Conservation (phyloP, 2,329 filamentous ascomycete species). For the Endoconidiophora polonica region DNA sequence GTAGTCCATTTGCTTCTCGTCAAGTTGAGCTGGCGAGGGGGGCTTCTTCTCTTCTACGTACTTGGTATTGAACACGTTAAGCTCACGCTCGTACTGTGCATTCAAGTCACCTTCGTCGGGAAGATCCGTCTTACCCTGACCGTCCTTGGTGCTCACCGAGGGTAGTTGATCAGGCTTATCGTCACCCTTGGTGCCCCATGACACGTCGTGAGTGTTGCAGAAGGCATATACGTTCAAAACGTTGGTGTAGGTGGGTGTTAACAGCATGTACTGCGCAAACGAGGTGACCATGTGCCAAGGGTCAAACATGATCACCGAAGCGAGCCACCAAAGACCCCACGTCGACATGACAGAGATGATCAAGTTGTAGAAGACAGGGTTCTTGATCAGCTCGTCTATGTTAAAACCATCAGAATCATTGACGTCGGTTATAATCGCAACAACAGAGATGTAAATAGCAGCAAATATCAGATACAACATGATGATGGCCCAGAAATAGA, state of each 20-base stretch:
- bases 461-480: constrained; percentile 96
- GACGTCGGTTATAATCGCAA: constrained; percentile 61
- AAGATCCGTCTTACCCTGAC: constrained; percentile 80
- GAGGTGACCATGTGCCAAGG: constrained; percentile 99
- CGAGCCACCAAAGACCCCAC: constrained; percentile 81
- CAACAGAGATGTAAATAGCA: constrained; percentile 82
- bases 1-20: constrained; percentile 91
- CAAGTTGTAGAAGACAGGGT: constrained; percentile 79
- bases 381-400: constrained; percentile 60
- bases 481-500: constrained; percentile 93
- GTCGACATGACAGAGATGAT: constrained; percentile 87
- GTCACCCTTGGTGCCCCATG: constrained; percentile 97
- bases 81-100: constrained; percentile 79
- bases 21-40: constrained; percentile 35
- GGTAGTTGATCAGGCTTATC: constrained; percentile 87
- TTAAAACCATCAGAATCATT: constrained; percentile 44
- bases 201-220: constrained; percentile 98
- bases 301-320: constrained; percentile 87
- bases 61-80: constrained; percentile 58
- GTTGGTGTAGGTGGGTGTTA: constrained; percentile 97
- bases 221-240: constrained; percentile 98
- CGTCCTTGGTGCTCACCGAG: constrained; percentile 76
- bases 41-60: constrained; percentile 52
- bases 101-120: constrained; percentile 92
- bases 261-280: constrained; percentile 82